Evolutionary conservation across 2,329 filamentous ascomycete species (phyloP).

Genomic region (Chrysosporium queenslandicum): DNA sequence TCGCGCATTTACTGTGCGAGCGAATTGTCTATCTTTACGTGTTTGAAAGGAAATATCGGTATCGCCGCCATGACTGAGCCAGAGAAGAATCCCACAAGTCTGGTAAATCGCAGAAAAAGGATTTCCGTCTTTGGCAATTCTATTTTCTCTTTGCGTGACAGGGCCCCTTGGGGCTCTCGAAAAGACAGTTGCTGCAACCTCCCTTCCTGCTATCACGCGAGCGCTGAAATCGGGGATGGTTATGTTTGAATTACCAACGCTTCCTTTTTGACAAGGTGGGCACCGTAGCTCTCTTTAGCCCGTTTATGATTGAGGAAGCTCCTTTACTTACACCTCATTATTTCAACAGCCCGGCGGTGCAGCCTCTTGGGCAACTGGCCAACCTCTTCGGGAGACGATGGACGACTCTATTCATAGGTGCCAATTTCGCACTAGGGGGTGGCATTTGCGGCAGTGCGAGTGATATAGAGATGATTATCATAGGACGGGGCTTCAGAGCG

Average conservation of each 20-base stretch:
- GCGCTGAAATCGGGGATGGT: background rate
- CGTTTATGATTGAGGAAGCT: too few species aligned
- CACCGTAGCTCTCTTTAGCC: background rate
- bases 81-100: too few species aligned
- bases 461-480: conserved; percentile 32
- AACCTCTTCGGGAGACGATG: conserved; percentile 14
- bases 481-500: conserved; percentile 40
- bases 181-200: background rate
- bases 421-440: conserved; percentile 37
- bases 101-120: too few species aligned
- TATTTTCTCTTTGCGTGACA: background rate
- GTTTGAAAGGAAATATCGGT: too few species aligned
- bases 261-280: background rate
- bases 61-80: too few species aligned
- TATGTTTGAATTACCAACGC: conserved; percentile 11
- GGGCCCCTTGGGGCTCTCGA: background rate
- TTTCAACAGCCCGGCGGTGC: background rate
- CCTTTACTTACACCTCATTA: too few species aligned
- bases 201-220: background rate
- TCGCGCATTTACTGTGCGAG: too few species aligned
- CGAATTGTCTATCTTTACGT: too few species aligned
- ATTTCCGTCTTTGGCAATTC: background rate
- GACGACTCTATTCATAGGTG: conserved; percentile 21
- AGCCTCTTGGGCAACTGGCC: conserved; percentile 11
- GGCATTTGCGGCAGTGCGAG: conserved; percentile 36